Evolutionary conservation across 208 protist genomes (phyloP).

Genomic region (Crithidia fasciculata): DNA sequence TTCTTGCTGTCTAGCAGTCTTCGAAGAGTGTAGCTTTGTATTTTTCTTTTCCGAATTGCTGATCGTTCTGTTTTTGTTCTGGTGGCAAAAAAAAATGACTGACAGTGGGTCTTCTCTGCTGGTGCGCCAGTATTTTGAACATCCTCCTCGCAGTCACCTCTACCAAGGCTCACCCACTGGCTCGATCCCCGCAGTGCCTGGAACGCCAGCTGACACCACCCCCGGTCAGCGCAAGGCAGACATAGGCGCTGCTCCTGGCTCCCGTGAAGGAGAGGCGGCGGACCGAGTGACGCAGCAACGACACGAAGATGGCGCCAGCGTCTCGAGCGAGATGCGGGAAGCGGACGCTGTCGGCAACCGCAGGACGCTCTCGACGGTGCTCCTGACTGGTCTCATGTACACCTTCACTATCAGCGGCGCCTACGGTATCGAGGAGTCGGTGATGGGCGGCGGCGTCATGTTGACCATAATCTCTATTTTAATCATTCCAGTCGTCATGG

Average conservation of each 20-base stretch:
- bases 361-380: slow-evolving; percentile 51
- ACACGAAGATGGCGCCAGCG: not conserved
- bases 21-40: too few relatives aligned
- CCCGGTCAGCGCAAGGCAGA: not conserved
- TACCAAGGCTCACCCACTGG: slow-evolving; percentile 16
- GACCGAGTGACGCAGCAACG: not conserved
- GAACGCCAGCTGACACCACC: not conserved
- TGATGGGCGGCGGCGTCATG: slow-evolving; percentile 72
- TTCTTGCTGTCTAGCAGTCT: too few relatives aligned
- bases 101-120: not conserved
- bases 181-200: not conserved
- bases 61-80: not conserved
- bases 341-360: not conserved
- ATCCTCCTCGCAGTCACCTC: slow-evolving; percentile 61
- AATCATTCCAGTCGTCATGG: slow-evolving; percentile 79
- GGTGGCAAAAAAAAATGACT: slow-evolving; percentile 5
- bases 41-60: not conserved
- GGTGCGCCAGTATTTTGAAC: slow-evolving; percentile 70
- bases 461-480: slow-evolving; percentile 70
- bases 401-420: slow-evolving; percentile 78
- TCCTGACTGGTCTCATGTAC: slow-evolving; percentile 86
- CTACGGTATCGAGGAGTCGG: slow-evolving; percentile 86
- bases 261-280: not conserved
- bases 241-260: not conserved
- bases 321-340: not conserved